phyloP scores from a whole-genome alignment of 202 grass and related monocot species.

The Panicum virgatum region DNA sequence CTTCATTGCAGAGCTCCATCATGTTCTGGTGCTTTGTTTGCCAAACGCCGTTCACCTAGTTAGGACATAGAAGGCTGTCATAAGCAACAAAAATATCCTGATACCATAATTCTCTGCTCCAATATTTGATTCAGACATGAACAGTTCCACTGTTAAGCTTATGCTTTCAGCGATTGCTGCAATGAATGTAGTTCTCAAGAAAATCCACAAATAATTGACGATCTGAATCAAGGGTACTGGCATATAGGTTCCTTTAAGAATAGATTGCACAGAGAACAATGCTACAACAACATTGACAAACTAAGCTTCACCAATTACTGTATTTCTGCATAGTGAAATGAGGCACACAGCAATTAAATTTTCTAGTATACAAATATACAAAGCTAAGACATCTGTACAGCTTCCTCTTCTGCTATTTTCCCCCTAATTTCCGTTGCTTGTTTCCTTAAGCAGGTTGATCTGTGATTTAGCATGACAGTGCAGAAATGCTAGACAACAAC shows the following conservation, averaged over 20 bases:
- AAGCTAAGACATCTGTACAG: conserved; percentile 12
- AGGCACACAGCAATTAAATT: not conserved
- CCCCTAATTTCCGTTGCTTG: not conserved
- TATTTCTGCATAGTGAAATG: not conserved
- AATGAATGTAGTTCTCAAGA: not conserved
- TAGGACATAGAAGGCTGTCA: conserved; percentile 7
- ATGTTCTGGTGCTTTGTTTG: conserved; percentile 62
- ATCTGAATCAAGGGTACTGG: not conserved
- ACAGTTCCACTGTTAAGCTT: conserved; percentile 6
- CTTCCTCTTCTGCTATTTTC: not conserved
- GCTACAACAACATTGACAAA: not conserved
- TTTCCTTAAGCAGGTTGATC: conserved; percentile 7
- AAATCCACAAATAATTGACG: conserved; percentile 2
- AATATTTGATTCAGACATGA: not conserved
- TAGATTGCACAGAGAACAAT: conserved; percentile 23
- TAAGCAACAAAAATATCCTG: not conserved
- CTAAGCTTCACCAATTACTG: not conserved
- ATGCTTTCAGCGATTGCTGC: not conserved
- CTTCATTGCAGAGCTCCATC: conserved; percentile 69
- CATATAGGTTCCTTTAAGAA: conserved; percentile 3
- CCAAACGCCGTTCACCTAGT: conserved; percentile 71
- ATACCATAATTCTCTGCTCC: conserved; percentile 7
- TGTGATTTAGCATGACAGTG: not conserved
- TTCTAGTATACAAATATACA: not conserved
- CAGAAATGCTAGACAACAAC: conserved; percentile 19